These are phyloP conservation scores for Cladophialophora psammophila DNA, from an alignment of 2,329 filamentous ascomycete species.

Conservation along the genomic window DNA sequence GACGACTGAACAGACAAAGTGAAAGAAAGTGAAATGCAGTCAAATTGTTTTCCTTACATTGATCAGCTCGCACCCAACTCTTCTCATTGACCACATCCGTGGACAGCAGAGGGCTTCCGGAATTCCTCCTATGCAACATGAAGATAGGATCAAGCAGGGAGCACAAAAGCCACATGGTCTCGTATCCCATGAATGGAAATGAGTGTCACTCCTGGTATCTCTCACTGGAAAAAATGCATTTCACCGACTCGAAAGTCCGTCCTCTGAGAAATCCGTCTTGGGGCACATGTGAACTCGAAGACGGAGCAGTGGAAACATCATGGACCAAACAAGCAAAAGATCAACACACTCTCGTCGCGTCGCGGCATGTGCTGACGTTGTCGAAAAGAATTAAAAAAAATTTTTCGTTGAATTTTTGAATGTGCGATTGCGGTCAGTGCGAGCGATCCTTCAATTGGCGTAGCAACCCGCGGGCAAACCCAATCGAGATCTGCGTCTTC, in stretches of 20 bases:
- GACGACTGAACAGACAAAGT: not conserved
- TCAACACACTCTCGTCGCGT: constrained; percentile 16
- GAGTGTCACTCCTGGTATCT: not conserved
- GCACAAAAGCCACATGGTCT: not conserved
- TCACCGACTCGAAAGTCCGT: not conserved
- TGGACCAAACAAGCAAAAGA: constrained; percentile 9
- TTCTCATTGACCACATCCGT: not conserved
- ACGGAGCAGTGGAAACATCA: not conserved
- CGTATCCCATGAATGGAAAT: not conserved
- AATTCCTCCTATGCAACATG: not conserved
- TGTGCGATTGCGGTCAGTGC: constrained; percentile 17
- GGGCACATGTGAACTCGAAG: not conserved
- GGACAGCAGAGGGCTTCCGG: too few species aligned
- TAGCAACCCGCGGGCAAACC: not conserved
- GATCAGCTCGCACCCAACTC: not conserved
- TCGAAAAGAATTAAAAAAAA: not conserved
- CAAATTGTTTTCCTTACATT: not conserved
- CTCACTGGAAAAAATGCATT: not conserved
- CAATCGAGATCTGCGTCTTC: constrained; percentile 4
- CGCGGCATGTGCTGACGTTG: constrained; percentile 3
- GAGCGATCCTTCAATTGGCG: not conserved
- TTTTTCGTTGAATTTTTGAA: constrained; percentile 16
- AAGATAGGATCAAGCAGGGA: not conserved
- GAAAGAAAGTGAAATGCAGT: not conserved
- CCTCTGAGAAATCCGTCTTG: not conserved